Percentiles rank a stretch among this genome's conserved stretches.
These are phyloP conservation scores for Mucor indicus DNA, from an alignment of 371 early-diverging fungal genomes.

Conservation along the genomic window DNA sequence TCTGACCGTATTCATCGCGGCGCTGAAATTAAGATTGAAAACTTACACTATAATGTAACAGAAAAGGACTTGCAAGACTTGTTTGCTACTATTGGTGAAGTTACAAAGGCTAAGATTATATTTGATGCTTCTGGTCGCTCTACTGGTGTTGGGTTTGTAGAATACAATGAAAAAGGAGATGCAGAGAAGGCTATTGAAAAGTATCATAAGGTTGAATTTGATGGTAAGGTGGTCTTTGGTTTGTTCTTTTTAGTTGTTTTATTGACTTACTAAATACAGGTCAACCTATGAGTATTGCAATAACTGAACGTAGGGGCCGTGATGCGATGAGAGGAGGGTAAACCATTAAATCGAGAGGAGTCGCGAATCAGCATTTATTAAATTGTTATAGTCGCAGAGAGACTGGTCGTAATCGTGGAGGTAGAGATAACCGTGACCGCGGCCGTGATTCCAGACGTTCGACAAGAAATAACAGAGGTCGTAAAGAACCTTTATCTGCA, in stretches of 20 bases:
- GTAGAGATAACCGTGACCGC: slow-evolving; percentile 1
- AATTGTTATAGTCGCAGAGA: neutral
- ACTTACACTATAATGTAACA: slow-evolving; percentile 41
- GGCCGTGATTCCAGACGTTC: slow-evolving; percentile 1
- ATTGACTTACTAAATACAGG: slow-evolving; percentile 5
- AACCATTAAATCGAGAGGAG: neutral
- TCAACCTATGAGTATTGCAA: slow-evolving; percentile 30
- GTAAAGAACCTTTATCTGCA: slow-evolving; percentile 11
- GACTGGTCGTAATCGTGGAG: neutral
- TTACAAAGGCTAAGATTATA: slow-evolving; percentile 23
- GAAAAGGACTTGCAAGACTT: slow-evolving; percentile 43
- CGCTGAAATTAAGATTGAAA: slow-evolving; percentile 27
- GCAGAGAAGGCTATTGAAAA: slow-evolving; percentile 39
- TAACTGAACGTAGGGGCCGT: neutral
- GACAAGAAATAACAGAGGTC: neutral
- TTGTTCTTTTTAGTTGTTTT: neutral
- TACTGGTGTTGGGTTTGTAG: slow-evolving; percentile 34
- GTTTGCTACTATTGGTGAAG: slow-evolving; percentile 37
- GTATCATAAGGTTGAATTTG: slow-evolving; percentile 39
- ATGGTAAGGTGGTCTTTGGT: slow-evolving; percentile 19
- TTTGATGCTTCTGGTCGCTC: slow-evolving; percentile 48
- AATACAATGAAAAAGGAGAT: slow-evolving; percentile 20
- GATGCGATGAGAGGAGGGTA: neutral
- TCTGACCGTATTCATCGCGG: slow-evolving; percentile 1
- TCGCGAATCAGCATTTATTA: neutral